These are phyloP conservation scores for Nannizziopsis barbatae DNA, from an alignment of 2,329 filamentous ascomycete genomes.

Conservation along the genomic window DNA sequence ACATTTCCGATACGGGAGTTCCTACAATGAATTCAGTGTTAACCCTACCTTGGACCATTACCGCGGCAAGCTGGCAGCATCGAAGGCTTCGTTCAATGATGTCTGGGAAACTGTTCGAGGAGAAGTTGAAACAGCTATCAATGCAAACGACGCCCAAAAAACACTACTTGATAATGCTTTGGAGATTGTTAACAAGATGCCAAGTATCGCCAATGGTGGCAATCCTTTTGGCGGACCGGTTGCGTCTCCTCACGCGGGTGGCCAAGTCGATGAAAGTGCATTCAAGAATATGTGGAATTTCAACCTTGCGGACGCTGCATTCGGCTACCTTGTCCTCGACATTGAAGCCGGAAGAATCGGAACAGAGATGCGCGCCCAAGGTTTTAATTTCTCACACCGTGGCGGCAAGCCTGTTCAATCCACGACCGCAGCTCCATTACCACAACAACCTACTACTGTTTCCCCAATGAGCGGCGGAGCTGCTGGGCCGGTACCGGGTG, in stretches of 20 bases:
- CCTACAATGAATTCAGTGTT: conserved; percentile 99
- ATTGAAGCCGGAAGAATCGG: conserved; percentile 92
- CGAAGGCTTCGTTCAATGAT: conserved; percentile 96
- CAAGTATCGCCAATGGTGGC: conserved; percentile 80
- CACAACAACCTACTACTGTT: conserved; percentile 8
- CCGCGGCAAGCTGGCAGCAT: conserved; percentile 92
- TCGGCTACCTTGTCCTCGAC: conserved; percentile 89
- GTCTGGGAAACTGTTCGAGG: conserved; percentile 98
- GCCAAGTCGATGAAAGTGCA: conserved; percentile 92
- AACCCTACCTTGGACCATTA: conserved; percentile 98
- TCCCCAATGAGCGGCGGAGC: conserved; percentile 19
- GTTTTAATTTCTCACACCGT: conserved; percentile 97
- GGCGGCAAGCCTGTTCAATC: conserved; percentile 59
- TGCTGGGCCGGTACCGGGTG: conserved; percentile 21
- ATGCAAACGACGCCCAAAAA: conserved; percentile 87
- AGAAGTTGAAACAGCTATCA: conserved; percentile 89
- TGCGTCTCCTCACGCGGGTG: conserved; percentile 57
- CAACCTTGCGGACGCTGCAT: conserved; percentile 92
- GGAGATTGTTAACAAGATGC: conserved; percentile 96
- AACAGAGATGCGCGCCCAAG: conserved; percentile 96
- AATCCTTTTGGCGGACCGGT: conserved; percentile 90
- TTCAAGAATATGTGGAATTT: conserved; percentile 99
- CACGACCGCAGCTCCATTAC: conserved; percentile 19
- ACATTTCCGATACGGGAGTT: conserved; percentile 97
- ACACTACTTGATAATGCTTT: conserved; percentile 83